Evolutionary conservation across 2,329 filamentous ascomycete species (phyloP), one percentile per base, ranked within the genome.

Genomic region (Nannizziopsis barbatae): DNA sequence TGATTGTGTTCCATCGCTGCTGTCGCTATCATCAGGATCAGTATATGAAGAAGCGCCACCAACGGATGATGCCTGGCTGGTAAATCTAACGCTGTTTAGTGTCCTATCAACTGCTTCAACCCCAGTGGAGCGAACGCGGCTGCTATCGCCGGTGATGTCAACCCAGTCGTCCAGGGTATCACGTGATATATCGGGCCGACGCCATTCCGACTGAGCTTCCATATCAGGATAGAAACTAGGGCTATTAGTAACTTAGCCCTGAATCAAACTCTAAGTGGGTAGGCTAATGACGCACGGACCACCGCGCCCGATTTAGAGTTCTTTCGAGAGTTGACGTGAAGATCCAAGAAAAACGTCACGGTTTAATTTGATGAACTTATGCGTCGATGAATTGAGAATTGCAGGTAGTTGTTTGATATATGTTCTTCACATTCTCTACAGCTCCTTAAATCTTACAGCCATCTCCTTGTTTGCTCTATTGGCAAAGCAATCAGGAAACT

Each of bases 121-220:
- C 22, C 4, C 22, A 27, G 22, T 3, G 22, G 22, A 27, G 3
- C 4, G 22, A 27, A 3, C 22, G 22, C 7, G 22, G 7, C 7
- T 7, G 22, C 22, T 27, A 7, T 27, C 14, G 3, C 9, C 15
- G 31, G 47, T 50, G 47, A 50, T 50, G 47, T 50, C 47, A 50
- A 45, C 42, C 22, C 22, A 27, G 22, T 27, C 22, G 7, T 7
- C 7, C 22, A 27, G 7, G 35, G 5, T 45, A 11, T 31, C 31
- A 18, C 31, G 18, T 14, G 32, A 40, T 32, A 30, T 42, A 22
- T 15, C 18, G 10, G 47, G 39, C 27, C 33, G 49, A 43, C 18
- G 33, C 42, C 27, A 20, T 3, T 5, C 15, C 20, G 7, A 40
- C 40, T 49, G 39, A 15, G 47, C 47, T 3, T 37, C 9, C 35